Percentiles rank a stretch among this genome's conserved stretches.
These are phyloP conservation scores for Paramecium pentaurelia DNA, from an alignment of 73 alveolate genomes.

Conservation along the genomic window DNA sequence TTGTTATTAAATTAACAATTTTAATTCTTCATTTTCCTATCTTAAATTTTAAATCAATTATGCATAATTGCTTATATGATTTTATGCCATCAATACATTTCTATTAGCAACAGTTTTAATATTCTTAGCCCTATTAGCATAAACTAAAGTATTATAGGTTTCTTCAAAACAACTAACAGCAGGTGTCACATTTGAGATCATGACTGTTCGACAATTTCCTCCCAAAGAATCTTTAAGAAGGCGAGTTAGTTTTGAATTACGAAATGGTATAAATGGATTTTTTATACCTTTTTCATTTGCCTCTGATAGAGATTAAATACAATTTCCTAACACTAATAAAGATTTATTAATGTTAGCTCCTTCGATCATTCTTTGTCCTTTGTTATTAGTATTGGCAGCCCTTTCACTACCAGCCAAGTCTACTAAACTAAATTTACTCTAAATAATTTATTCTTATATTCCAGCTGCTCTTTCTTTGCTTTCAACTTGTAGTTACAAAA, in stretches of 20 bases:
- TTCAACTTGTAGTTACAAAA: slow-evolving; percentile 82
- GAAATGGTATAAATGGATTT: slow-evolving; percentile 89
- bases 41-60: slow-evolving; percentile 88
- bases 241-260: slow-evolving; percentile 98
- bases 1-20: not conserved
- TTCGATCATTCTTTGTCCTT: slow-evolving; percentile 97
- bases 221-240: slow-evolving; percentile 98
- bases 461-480: slow-evolving; percentile 84
- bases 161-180: slow-evolving; percentile 90
- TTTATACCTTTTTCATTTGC: slow-evolving; percentile 81
- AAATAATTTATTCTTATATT: slow-evolving; percentile 78
- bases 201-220: slow-evolving; percentile 99
- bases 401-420: slow-evolving; percentile 99
- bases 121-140: slow-evolving; percentile 99
- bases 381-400: slow-evolving; percentile 93
- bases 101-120: slow-evolving; percentile 91
- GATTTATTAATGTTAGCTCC: slow-evolving; percentile 98
- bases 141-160: slow-evolving; percentile 97
- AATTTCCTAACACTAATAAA: slow-evolving; percentile 95
- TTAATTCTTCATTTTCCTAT: slow-evolving; percentile 67
- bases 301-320: slow-evolving; percentile 97
- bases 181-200: slow-evolving; percentile 99
- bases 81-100: slow-evolving; percentile 92
- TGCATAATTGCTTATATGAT: slow-evolving; percentile 96
- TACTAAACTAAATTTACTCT: slow-evolving; percentile 87